Percentiles rank a stretch among this genome's conserved stretches.
Evolutionary conservation across 345 rosid genomes (phyloP).

Genomic region (Barbarea vulgaris): DNA sequence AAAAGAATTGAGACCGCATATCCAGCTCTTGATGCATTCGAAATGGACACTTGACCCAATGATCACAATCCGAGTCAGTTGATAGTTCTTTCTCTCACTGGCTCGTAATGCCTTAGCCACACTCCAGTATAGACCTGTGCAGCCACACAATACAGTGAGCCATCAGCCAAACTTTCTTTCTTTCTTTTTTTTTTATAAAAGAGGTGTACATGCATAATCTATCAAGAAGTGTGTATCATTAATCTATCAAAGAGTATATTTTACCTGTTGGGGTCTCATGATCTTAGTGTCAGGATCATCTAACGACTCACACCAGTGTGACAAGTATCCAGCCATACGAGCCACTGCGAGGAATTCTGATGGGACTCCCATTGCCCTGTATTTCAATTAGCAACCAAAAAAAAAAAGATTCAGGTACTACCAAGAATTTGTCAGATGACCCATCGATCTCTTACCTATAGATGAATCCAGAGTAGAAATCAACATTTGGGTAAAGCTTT

Average conservation of each 20-base stretch:
- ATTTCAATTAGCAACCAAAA: not conserved
- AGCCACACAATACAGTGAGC: slow-evolving; percentile 4
- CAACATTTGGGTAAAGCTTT: slow-evolving; percentile 89
- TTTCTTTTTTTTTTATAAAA: no score
- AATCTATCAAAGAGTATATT: slow-evolving; percentile 18
- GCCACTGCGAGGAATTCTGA: slow-evolving; percentile 27
- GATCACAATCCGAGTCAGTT: slow-evolving; percentile 15
- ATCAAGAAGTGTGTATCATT: no score
- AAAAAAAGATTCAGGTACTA: not conserved
- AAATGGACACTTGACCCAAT: slow-evolving; percentile 56
- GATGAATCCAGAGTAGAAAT: slow-evolving; percentile 90
- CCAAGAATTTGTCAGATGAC: not conserved
- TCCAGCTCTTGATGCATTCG: slow-evolving; percentile 73
- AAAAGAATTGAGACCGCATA: not conserved
- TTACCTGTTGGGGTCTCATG: slow-evolving; percentile 95
- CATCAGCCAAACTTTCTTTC: not conserved
- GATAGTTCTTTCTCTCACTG: slow-evolving; percentile 57
- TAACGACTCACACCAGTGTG: slow-evolving; percentile 90
- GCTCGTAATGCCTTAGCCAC: slow-evolving; percentile 78
- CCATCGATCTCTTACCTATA: slow-evolving; percentile 52
- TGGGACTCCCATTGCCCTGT: slow-evolving; percentile 92
- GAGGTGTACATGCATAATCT: slow-evolving; percentile 5
- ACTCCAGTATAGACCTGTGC: slow-evolving; percentile 76
- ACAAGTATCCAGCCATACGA: slow-evolving; percentile 87
- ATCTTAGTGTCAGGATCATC: slow-evolving; percentile 98